Evolutionary conservation across 352 stramenopile genomes (phyloP), one percentile per base, ranked within the genome.

Genomic region (Globisporangium recalcitrans): DNA sequence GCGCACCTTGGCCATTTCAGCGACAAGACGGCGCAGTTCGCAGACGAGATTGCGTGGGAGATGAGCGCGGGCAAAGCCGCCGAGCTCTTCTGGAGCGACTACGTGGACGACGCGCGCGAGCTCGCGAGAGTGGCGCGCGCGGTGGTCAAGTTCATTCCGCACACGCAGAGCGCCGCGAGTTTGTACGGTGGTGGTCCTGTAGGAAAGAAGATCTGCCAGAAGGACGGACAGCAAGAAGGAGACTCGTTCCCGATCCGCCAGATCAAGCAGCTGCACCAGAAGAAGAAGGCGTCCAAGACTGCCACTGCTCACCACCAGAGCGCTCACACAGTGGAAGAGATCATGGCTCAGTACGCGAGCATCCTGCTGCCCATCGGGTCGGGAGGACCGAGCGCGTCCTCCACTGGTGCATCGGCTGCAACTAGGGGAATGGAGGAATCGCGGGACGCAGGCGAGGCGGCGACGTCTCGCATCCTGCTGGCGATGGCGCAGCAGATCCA

Each of bases 1-100:
- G 58, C 53, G 10, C 71, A 87, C 36, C 34, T 87, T 9, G 62
- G 65, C 10, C 46, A 82, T 34, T 85, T 71, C 57, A 27, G 69
- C 19, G 72, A 77, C 27, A 72, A 74, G 44, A 60, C 72, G 26
- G 69, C 54, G 10, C 59, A 62, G 46, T 87, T 87, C 65, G 62
- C 40, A 1, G 75, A 84, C 60, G 52, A 64, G 4, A 64, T 87
- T 34, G 64, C 58, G 24, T 87, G 77, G 77, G 75, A 85, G 62
- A 80, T 85, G 75, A 80, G 64, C 44, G 59, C 49, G 0, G 75
- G 72, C n/a, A 53, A 66, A 22, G 38, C 67, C 9, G 71, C 77
- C 21, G 67, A 72, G 46, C 38, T 63, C 3, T 87, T 87, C 48
- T 87, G 77, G 77, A 64, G 70, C 4, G 75, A 87, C 57, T 84